phyloP scores from a whole-genome alignment of 2,329 filamentous ascomycete genomes.

The Monosporascus sp. region DNA sequence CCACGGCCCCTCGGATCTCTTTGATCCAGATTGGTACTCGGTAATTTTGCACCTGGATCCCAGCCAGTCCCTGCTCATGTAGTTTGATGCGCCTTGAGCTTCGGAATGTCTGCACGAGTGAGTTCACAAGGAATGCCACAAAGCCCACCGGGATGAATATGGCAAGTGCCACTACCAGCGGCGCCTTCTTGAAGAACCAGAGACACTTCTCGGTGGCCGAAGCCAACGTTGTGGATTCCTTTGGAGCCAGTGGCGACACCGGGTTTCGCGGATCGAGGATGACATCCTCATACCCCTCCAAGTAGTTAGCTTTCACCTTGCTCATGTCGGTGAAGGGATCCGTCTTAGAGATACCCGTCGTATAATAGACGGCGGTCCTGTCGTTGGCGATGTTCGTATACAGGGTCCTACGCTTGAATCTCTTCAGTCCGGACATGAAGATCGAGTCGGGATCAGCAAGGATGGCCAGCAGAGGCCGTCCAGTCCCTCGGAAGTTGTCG shows the following conservation, averaged over 20 bases:
- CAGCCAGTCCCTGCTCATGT: constrained; percentile 67
- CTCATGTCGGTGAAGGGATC: constrained; percentile 71
- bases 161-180: constrained; percentile 58
- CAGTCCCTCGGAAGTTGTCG: constrained; percentile 78
- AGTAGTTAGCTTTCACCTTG: constrained; percentile 65
- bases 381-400: constrained; percentile 91
- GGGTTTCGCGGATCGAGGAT: constrained; percentile 66
- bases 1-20: constrained; percentile 69
- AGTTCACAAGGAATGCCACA: constrained; percentile 67
- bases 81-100: constrained; percentile 70
- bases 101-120: constrained; percentile 68
- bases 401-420: constrained; percentile 70
- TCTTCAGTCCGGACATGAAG: constrained; percentile 73
- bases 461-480: constrained; percentile 72
- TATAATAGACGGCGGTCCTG: constrained; percentile 75
- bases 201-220: constrained; percentile 27
- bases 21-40: constrained; percentile 71
- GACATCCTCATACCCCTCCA: constrained; percentile 68
- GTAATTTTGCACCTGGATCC: constrained; percentile 64
- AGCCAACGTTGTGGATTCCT: constrained; percentile 23
- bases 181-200: constrained; percentile 46
- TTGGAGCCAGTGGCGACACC: constrained; percentile 41
- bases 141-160: constrained; percentile 71
- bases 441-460: constrained; percentile 79
- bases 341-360: constrained; percentile 68